Conservation (phyloP, 805 yeast genomes). For the Teunomyces funiuensis region DNA sequence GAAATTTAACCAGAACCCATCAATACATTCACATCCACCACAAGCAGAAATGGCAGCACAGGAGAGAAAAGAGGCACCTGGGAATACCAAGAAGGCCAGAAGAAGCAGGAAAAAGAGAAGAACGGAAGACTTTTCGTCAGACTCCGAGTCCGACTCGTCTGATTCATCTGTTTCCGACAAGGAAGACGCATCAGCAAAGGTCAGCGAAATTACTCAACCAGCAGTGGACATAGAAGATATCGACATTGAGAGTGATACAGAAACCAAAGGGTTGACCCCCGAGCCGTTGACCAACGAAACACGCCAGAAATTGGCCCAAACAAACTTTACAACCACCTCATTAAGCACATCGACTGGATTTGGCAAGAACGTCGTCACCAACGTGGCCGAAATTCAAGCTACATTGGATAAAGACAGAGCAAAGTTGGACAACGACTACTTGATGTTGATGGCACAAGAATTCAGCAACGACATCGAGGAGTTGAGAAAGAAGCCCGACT, state of each 20-base stretch:
- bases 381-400: constrained; percentile 18
- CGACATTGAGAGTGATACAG: constrained; percentile 29
- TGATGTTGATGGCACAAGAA: constrained; percentile 54
- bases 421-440: constrained; percentile 49
- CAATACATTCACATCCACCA: no score
- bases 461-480: constrained; percentile 63
- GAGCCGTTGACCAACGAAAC: constrained; percentile 19
- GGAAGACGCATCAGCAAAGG: constrained; percentile 13
- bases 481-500: constrained; percentile 63
- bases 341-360: constrained; percentile 14
- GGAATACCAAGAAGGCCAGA: constrained; percentile 27
- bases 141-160: constrained; percentile 43
- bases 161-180: constrained; percentile 14
- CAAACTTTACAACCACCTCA: constrained; percentile 27
- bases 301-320: constrained; percentile 19
- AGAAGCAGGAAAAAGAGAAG: constrained; percentile 78
- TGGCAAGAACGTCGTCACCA: constrained; percentile 14
- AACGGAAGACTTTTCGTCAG: constrained; percentile 69
- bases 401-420: constrained; percentile 28
- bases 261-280: constrained; percentile 16
- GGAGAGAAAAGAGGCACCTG: constrained; percentile 10
- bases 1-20: not conserved
- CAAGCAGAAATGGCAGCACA: constrained; percentile 9
- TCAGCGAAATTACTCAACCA: constrained; percentile 11
- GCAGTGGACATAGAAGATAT: constrained; percentile 31